These are phyloP conservation scores for Escallonia herrerae DNA, from an alignment of 129 eudicot genomes.

Conservation along the genomic window DNA sequence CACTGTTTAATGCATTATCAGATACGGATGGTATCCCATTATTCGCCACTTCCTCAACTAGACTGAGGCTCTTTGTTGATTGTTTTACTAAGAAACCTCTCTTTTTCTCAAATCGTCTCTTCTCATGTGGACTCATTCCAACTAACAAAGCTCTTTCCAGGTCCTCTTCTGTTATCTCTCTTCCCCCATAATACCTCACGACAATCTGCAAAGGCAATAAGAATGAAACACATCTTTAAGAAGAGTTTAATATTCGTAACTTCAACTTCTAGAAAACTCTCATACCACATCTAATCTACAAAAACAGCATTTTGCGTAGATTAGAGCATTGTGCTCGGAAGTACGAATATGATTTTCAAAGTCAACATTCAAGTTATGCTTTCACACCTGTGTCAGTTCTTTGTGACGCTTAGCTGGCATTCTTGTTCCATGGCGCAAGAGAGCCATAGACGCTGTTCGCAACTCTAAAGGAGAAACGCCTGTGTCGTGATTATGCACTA, in stretches of 20 bases:
- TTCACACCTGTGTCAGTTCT: constrained; percentile 68
- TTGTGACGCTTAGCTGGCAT: constrained; percentile 83
- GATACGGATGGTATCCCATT: constrained; percentile 11
- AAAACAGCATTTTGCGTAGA: no score
- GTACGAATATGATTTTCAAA: neutral
- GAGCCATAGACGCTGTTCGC: constrained; percentile 94
- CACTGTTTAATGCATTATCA: constrained; percentile 9
- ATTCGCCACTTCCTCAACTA: constrained; percentile 10
- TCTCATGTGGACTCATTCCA: constrained; percentile 93
- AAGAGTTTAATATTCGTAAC: neutral
- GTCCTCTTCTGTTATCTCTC: constrained; percentile 67
- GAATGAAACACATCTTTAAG: neutral
- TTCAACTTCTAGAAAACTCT: neutral
- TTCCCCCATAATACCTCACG: constrained; percentile 81
- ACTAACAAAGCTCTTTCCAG: constrained; percentile 74
- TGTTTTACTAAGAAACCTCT: constrained; percentile 30
- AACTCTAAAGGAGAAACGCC: constrained; percentile 92
- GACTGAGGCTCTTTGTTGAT: constrained; percentile 9
- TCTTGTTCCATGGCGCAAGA: constrained; percentile 76
- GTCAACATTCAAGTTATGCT: neutral
- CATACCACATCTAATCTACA: neutral
- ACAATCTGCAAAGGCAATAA: constrained; percentile 42
- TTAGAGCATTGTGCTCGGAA: no score
- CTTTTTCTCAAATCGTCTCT: constrained; percentile 63
- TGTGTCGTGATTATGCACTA: constrained; percentile 33